Percentiles rank a stretch among this genome's conserved stretches.
These are phyloP conservation scores for Aspergillus quadrilineatus DNA, from an alignment of 2,329 filamentous ascomycete species.

Conservation along the genomic window DNA sequence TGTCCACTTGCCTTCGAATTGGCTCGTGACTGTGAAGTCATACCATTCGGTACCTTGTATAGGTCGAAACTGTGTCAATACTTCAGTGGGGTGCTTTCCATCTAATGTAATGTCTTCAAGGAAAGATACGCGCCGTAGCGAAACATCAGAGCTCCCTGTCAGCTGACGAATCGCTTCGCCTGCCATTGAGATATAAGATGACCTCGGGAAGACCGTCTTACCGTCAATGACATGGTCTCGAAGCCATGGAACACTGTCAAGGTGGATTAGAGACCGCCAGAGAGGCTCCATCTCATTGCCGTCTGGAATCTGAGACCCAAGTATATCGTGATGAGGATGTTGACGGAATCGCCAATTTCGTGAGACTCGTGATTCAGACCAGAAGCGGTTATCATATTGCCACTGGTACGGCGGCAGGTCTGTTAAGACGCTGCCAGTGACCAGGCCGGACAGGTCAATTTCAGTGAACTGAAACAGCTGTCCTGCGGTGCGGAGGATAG, in stretches of 20 bases:
- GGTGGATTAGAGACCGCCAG: slow-evolving; percentile 49
- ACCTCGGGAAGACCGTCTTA: slow-evolving; percentile 9
- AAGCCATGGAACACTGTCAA: slow-evolving; percentile 16
- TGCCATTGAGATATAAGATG: slow-evolving; percentile 4
- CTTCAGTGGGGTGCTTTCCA: slow-evolving; percentile 15
- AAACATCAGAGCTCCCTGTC: background rate
- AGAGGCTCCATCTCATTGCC: slow-evolving; percentile 26
- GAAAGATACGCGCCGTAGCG: slow-evolving; percentile 2
- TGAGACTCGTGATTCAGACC: slow-evolving; percentile 34
- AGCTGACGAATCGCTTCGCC: slow-evolving; percentile 9
- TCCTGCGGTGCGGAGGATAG: slow-evolving; percentile 14
- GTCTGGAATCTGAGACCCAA: slow-evolving; percentile 21
- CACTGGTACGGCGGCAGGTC: slow-evolving; percentile 46
- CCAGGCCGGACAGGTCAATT: slow-evolving; percentile 5
- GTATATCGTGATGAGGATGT: slow-evolving; percentile 24
- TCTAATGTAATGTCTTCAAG: slow-evolving; percentile 18
- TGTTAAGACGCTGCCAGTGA: background rate
- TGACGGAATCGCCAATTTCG: slow-evolving; percentile 27
- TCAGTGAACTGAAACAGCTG: slow-evolving; percentile 9
- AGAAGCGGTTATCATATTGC: slow-evolving; percentile 41
- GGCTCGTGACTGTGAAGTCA: slow-evolving; percentile 27
- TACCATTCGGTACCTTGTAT: slow-evolving; percentile 24
- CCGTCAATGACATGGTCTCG: slow-evolving; percentile 12
- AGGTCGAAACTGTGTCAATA: slow-evolving; percentile 20
- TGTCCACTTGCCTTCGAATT: slow-evolving; percentile 21